Percentiles rank a stretch among this genome's conserved stretches.
These are phyloP conservation scores for Hibiscus trionum DNA, from an alignment of 345 rosid genomes.

Conservation along the genomic window DNA sequence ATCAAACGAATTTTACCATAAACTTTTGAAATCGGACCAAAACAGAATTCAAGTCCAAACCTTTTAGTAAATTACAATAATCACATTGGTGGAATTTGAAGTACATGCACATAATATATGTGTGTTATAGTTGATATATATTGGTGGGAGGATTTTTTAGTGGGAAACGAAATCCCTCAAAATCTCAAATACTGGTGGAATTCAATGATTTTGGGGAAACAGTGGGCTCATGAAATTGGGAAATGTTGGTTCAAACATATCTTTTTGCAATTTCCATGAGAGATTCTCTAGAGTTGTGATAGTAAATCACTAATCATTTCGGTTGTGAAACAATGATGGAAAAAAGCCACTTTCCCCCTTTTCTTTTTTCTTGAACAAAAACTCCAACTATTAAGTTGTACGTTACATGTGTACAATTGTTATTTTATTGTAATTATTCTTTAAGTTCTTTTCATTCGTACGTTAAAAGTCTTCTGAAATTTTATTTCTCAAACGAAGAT, in stretches of 20 bases:
- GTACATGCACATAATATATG: neutral
- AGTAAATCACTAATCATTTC: conserved; percentile 29
- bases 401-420: neutral
- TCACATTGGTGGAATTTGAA: neutral
- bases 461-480: too few relatives aligned
- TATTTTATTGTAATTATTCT: too few relatives aligned
- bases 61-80: neutral
- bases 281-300: conserved; percentile 31
- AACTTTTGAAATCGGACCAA: too few relatives aligned
- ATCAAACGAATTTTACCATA: too few relatives aligned
- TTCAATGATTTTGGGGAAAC: neutral
- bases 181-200: neutral
- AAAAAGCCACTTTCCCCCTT: conserved; percentile 5
- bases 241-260: conserved; percentile 11
- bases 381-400: neutral
- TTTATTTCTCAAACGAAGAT: too few relatives aligned
- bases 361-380: neutral
- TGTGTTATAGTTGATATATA: neutral
- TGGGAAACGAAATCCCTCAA: conserved; percentile 10
- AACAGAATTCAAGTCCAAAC: too few relatives aligned
- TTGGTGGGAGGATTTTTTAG: neutral
- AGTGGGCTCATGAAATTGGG: neutral
- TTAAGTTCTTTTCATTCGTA: too few relatives aligned
- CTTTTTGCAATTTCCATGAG: conserved; percentile 22
- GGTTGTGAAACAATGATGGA: conserved; percentile 27